Conservation (phyloP, 208 protist species). For the Leishmania turanica region DNA sequence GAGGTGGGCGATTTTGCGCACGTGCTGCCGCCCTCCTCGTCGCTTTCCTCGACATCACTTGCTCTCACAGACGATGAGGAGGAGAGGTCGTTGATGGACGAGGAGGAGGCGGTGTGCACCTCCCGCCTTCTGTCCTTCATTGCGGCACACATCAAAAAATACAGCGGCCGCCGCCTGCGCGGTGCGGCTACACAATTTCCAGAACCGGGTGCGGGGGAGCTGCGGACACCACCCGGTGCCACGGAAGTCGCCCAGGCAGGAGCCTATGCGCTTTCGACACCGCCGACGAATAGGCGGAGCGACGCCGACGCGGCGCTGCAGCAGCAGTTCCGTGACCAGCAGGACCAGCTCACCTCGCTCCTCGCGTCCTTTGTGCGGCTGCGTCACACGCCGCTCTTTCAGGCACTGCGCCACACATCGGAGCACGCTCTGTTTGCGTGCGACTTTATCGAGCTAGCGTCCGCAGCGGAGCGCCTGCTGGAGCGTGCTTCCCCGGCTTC, state of each 20-base stretch:
- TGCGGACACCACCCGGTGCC: background rate
- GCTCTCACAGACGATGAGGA: background rate
- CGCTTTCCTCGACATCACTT: slow-evolving; percentile 1
- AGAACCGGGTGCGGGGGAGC: background rate
- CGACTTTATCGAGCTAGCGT: slow-evolving; percentile 45
- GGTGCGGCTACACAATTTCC: slow-evolving; percentile 1
- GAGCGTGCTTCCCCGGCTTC: slow-evolving; percentile 20
- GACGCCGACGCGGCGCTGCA: background rate
- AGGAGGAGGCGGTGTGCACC: background rate
- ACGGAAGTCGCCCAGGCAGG: background rate
- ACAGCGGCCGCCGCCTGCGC: background rate
- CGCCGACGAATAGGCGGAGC: background rate
- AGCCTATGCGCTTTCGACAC: background rate
- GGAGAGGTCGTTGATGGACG: background rate
- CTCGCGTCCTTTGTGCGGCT: slow-evolving; percentile 39
- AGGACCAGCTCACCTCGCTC: slow-evolving; percentile 21
- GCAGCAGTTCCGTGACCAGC: slow-evolving; percentile 1
- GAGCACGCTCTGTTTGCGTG: slow-evolving; percentile 44
- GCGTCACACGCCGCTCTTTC: slow-evolving; percentile 31
- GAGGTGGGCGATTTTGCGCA: background rate
- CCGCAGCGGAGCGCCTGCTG: slow-evolving; percentile 38
- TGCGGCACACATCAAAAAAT: slow-evolving; percentile 23
- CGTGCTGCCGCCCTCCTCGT: slow-evolving; percentile 2
- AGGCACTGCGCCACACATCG: slow-evolving; percentile 33
- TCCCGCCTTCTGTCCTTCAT: slow-evolving; percentile 1